A percentile compares a stretch with the other conserved stretches of the same genome.
phyloP scores from a whole-genome alignment of 495 filamentous ascomycete species.

The Hapsidospora chrysogenum region DNA sequence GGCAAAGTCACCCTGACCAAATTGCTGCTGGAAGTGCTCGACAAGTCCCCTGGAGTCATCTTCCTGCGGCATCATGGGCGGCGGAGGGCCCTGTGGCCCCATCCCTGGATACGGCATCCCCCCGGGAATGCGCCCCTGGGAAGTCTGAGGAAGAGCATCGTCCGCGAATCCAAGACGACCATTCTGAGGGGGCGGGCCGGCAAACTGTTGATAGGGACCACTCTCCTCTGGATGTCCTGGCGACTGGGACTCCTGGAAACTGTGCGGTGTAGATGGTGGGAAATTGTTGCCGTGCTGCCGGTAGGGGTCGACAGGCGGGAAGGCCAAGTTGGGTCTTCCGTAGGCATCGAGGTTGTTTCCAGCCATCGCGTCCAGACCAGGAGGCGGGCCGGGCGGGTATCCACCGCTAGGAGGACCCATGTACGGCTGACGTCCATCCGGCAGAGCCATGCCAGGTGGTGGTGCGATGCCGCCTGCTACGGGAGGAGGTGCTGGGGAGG shows the following conservation, averaged over 20 bases:
- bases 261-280: slow-evolving; percentile 32
- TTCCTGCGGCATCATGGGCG: slow-evolving; percentile 12
- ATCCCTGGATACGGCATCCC: background rate
- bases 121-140: background rate
- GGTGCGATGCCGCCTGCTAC: slow-evolving; percentile 2
- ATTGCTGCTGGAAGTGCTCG: slow-evolving; percentile 17
- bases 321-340: background rate
- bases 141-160: background rate
- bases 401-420: slow-evolving; percentile 1
- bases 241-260: slow-evolving; percentile 35
- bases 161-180: background rate
- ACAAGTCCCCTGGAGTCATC: slow-evolving; percentile 19
- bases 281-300: slow-evolving; percentile 18
- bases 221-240: slow-evolving; percentile 21
- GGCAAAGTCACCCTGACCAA: slow-evolving; percentile 21
- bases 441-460: slow-evolving; percentile 1
- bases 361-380: background rate
- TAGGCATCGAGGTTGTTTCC: background rate
- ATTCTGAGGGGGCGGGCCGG: slow-evolving; percentile 6
- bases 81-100: slow-evolving; percentile 1
- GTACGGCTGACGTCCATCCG: slow-evolving; percentile 1
- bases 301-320: slow-evolving; percentile 13
- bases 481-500: slow-evolving; percentile 3
- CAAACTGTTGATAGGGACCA: slow-evolving; percentile 11
- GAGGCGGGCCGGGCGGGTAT: background rate